Evolutionary conservation across 2,329 filamentous ascomycete genomes (phyloP), one percentile per base, ranked within the genome.

Genomic region (Fusarium brachygibbosum): DNA sequence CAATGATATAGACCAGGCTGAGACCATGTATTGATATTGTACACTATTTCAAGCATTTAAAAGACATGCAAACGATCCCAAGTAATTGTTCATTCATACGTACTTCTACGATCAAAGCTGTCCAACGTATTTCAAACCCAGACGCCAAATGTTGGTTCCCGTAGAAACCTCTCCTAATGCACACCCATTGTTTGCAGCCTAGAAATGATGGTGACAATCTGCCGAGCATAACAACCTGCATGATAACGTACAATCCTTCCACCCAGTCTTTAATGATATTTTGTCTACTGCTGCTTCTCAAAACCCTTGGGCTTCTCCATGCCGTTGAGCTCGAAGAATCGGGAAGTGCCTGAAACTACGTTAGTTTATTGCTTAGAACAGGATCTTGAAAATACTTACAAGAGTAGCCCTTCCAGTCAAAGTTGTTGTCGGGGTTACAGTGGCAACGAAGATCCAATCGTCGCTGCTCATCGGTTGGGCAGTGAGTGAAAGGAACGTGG

Each of bases 331-430:
- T 98, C 92, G 78, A 92, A 98, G 84, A 87, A 99, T 74, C 91
- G 89, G 34, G 92, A 88, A 53, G 95, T 98, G 73, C 80, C 80
- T 82, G 49, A 6, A 13, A 19, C 8, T 19, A 11, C 8, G 51
- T 75, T 46, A 75, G 66, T 19, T 11, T 41, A 5, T 40, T 17
- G 11, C 50, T 45, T 14, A 41, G 17, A 17, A 5, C 8, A 3
- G 11, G 14, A 5, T 6, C 4, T 28, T 8, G 11, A 14, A 9
- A 31, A 42, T 17, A 25, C 93, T 85, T 88, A 97, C 94, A 98
- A 79, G 93, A 97, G 80, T 98, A 98, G 53, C 93, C 92, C 82
- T 97, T 98, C 97, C 97, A 99, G 82, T 99, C 96, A 85, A 99
- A 99, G 84, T 99, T 99, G 63, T 98, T 93, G 76, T 91, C 90